These are phyloP conservation scores for Salisapilia sapeloensis DNA, from an alignment of 352 stramenopile genomes.

Conservation along the genomic window DNA sequence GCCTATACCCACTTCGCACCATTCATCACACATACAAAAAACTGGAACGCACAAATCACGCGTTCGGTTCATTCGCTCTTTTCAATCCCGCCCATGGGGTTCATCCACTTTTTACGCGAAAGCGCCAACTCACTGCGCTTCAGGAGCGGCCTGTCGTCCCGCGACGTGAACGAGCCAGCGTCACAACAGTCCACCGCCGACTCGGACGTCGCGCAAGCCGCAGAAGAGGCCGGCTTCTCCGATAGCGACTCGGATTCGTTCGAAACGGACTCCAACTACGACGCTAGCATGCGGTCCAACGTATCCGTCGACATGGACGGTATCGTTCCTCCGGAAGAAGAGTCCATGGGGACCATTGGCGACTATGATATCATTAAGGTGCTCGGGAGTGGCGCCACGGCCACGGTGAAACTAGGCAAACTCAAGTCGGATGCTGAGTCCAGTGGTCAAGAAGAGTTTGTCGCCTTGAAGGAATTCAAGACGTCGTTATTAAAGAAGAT, in stretches of 20 bases:
- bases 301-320: conserved; percentile 4
- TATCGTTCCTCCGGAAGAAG: conserved; percentile 3
- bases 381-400: conserved; percentile 60
- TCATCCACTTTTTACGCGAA: conserved; percentile 70
- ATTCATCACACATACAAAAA: too few species aligned
- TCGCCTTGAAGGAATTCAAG: conserved; percentile 76
- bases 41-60: too few species aligned
- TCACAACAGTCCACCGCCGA: conserved; percentile 1
- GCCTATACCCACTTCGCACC: too few species aligned
- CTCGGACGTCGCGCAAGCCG: conserved; percentile 1
- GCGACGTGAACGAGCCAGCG: conserved; percentile 13
- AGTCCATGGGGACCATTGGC: conserved; percentile 23
- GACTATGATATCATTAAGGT: conserved; percentile 74
- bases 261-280: conserved; percentile 14
- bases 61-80: too few species aligned
- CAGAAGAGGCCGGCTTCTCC: not conserved
- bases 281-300: conserved; percentile 15
- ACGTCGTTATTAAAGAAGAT: conserved; percentile 77
- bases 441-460: conserved; percentile 12
- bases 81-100: too few species aligned
- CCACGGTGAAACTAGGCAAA: conserved; percentile 59
- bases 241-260: conserved; percentile 9
- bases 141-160: conserved; percentile 5
- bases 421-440: conserved; percentile 18
- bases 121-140: conserved; percentile 22